A percentile compares a stretch with the other conserved stretches of the same genome.
These are phyloP conservation scores for Sanghuangporus sanghuang DNA, from an alignment of 1,284 basidiomycete species.

Conservation along the genomic window DNA sequence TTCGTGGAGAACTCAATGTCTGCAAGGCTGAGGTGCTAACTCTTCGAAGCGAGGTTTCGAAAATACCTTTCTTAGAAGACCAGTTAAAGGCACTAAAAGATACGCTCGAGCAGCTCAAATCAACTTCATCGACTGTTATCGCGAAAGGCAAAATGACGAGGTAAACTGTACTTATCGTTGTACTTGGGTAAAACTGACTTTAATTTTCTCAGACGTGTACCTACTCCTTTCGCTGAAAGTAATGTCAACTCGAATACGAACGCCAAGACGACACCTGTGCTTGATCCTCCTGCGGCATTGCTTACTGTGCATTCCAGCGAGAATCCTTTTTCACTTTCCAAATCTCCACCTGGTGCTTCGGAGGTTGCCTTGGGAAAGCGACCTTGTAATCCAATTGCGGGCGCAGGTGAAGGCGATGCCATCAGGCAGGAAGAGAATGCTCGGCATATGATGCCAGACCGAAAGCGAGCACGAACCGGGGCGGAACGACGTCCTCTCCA, in stretches of 20 bases:
- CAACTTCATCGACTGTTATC: background rate
- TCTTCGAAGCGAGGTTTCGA: slow-evolving; percentile 9
- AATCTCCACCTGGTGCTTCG: slow-evolving; percentile 30
- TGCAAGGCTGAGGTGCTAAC: slow-evolving; percentile 10
- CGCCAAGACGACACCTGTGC: background rate
- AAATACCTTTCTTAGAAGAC: slow-evolving; percentile 5
- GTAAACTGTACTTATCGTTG: background rate
- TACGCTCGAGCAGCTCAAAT: background rate
- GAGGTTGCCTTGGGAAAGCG: slow-evolving; percentile 53
- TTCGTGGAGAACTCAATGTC: slow-evolving; percentile 12
- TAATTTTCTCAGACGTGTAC: slow-evolving; percentile 9
- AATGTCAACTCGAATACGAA: slow-evolving; percentile 5
- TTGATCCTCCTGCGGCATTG: background rate
- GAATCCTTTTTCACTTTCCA: slow-evolving; percentile 13
- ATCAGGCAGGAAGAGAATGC: slow-evolving; percentile 35
- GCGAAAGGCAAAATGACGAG: slow-evolving; percentile 6
- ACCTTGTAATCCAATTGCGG: slow-evolving; percentile 43
- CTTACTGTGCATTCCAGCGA: background rate
- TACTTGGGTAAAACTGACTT: background rate
- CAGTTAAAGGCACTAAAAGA: slow-evolving; percentile 12
- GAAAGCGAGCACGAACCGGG: slow-evolving; percentile 44
- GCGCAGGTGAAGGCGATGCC: slow-evolving; percentile 33
- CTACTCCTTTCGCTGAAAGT: slow-evolving; percentile 15
- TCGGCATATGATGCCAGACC: slow-evolving; percentile 34
- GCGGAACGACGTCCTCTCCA: slow-evolving; percentile 17